These are phyloP conservation scores for Aspergillus nomiae DNA, from an alignment of 2,329 filamentous ascomycete species.

Conservation along the genomic window DNA sequence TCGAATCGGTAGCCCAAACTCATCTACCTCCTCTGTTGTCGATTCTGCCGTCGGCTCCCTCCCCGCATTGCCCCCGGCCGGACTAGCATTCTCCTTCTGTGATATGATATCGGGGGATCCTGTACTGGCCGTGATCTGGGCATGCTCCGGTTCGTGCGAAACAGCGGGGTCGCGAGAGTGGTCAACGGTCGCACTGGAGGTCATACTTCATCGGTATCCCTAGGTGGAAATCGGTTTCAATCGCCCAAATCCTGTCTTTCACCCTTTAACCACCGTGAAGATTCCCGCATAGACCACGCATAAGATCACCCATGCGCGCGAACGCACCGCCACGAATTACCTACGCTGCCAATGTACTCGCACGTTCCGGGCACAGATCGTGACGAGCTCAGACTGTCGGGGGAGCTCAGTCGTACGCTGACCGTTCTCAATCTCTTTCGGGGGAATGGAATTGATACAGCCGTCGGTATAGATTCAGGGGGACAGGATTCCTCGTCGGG, in stretches of 20 bases:
- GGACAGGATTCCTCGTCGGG: neutral
- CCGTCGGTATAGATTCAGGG: neutral
- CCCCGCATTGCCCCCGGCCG: slow-evolving; percentile 7
- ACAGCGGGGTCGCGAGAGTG: slow-evolving; percentile 26
- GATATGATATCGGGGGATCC: slow-evolving; percentile 12
- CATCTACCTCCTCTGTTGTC: slow-evolving; percentile 33
- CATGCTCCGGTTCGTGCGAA: slow-evolving; percentile 13
- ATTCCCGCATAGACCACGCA: slow-evolving; percentile 16
- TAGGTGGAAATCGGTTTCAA: neutral
- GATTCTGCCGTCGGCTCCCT: slow-evolving; percentile 7
- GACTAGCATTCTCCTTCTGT: slow-evolving; percentile 20
- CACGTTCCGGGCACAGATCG: slow-evolving; percentile 1
- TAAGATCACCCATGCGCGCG: slow-evolving; percentile 23
- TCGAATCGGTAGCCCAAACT: slow-evolving; percentile 44
- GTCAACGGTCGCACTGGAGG: slow-evolving; percentile 29
- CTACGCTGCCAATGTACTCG: slow-evolving; percentile 1
- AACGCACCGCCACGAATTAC: slow-evolving; percentile 1
- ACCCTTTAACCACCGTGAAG: slow-evolving; percentile 15
- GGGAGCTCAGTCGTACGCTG: neutral
- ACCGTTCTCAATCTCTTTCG: neutral
- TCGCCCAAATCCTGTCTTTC: slow-evolving; percentile 9
- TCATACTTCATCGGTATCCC: slow-evolving; percentile 33
- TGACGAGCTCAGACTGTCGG: neutral
- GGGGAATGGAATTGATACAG: neutral
- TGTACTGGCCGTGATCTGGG: slow-evolving; percentile 13